Conservation (phyloP, 805 yeast genomes). For the Nakazawaea holstii region DNA sequence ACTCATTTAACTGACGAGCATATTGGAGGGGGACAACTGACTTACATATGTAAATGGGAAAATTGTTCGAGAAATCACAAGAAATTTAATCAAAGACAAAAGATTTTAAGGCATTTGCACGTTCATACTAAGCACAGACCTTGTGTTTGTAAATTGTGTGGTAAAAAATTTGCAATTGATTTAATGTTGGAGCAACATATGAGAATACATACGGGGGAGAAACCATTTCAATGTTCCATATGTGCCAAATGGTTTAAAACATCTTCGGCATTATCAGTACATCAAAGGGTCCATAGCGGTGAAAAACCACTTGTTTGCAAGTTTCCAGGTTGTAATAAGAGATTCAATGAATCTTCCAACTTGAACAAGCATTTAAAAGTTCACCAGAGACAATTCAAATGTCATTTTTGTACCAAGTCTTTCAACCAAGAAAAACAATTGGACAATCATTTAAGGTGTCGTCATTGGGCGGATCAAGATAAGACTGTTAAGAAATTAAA, state of each 20-base stretch:
- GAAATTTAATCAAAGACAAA: slow-evolving; percentile 78
- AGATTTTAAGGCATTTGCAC: slow-evolving; percentile 78
- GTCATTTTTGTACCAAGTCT: slow-evolving; percentile 46
- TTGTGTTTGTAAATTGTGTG: slow-evolving; percentile 64
- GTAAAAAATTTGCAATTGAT: slow-evolving; percentile 69
- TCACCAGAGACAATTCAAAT: slow-evolving; percentile 52
- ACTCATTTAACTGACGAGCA: slow-evolving; percentile 66
- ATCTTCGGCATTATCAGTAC: slow-evolving; percentile 76
- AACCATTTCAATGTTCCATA: slow-evolving; percentile 67
- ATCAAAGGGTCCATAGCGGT: slow-evolving; percentile 83
- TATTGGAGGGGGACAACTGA: slow-evolving; percentile 66
- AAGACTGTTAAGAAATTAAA: not conserved
- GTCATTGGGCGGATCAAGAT: not conserved
- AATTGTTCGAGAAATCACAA: slow-evolving; percentile 63
- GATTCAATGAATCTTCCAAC: slow-evolving; percentile 87
- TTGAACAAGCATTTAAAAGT: slow-evolving; percentile 82
- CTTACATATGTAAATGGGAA: slow-evolving; percentile 72
- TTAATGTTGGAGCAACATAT: slow-evolving; percentile 75
- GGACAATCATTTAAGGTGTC: slow-evolving; percentile 30
- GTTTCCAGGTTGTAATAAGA: slow-evolving; percentile 73
- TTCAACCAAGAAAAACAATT: slow-evolving; percentile 41
- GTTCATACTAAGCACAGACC: slow-evolving; percentile 87
- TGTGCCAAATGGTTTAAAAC: slow-evolving; percentile 83
- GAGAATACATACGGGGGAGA: slow-evolving; percentile 85
- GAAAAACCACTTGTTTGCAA: slow-evolving; percentile 81